Base-by-base conservation (phyloP, 176 grass and related monocot species). In the Triticum dicoccoides region DNA sequence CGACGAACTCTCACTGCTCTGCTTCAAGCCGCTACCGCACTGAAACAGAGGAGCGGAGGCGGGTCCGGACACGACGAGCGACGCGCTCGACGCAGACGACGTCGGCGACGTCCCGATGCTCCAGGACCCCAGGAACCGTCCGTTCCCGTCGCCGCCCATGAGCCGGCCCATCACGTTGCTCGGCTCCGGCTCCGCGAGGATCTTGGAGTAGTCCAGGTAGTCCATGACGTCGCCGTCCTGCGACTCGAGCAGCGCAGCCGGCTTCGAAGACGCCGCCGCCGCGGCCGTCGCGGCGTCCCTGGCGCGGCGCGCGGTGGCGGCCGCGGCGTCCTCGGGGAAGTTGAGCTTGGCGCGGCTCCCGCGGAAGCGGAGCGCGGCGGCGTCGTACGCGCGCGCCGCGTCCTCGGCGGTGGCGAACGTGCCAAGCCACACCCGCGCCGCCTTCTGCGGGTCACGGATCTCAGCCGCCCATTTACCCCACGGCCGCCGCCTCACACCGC, bases 381-480 rank as follows among this genome's bases (percentile, higher is more conserved):
- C 72, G 83, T 97, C 95, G 89, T 97, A 97, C 3, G 93, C 89
- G 11, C 86, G 91, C 38, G 96, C 96, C 0, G 96, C 96, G 13
- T 84, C 96, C 86, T 98, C 91, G 37, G 93, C 91, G 5, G 93
- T 98, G 78, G 87, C 84, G 85, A 98, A 98, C 17, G 96, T 95
- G 24, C 96, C 93, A 3, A 98, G 91, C 96, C 93, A 98, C 58
- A 95, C 85, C 27, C 93, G 86, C 21, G 91, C 86, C 65, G 93
- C 91, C 84, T 89, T 95, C 15, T 86, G 87, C 9, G 96, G 96
- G 63, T 98, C 91, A 13, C 91, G 85, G 39, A 98, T 98, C 89
- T 98, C 96, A 79, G 96, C 96, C 61, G 88, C 96, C 93, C 96
- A 98, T 80, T 95, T 95, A 3, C 93, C 96, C 96, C 93, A 98